A percentile compares a stretch with the other conserved stretches of the same genome.
These are phyloP conservation scores for Ustilago lituana DNA, from an alignment of 1,284 basidiomycete genomes.

Conservation along the genomic window DNA sequence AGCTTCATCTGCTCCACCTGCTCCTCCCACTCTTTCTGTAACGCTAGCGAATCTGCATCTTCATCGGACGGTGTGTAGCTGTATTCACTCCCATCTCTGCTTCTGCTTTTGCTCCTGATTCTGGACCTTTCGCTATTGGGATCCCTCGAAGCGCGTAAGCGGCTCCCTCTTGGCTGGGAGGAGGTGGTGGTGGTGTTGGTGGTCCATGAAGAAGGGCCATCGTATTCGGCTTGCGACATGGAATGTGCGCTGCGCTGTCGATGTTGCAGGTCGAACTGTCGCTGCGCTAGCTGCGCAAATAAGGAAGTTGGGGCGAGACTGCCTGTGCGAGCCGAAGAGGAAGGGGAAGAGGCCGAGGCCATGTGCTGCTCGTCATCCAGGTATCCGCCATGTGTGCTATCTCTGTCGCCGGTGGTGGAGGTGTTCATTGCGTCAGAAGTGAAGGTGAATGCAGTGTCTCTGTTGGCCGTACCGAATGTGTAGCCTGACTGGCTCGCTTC, in stretches of 20 bases:
- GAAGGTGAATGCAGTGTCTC: not conserved
- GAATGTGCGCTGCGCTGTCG: not conserved
- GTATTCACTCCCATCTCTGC: not conserved
- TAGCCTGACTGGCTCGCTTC: not conserved
- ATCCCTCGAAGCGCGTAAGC: too few relatives aligned
- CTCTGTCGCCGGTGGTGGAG: too few relatives aligned
- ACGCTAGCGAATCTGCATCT: slow-evolving; percentile 2
- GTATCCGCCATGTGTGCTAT: slow-evolving; percentile 3
- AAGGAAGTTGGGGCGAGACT: slow-evolving; percentile 8
- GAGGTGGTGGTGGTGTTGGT: too few relatives aligned
- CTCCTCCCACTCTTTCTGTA: slow-evolving; percentile 52
- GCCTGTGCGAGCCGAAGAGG: not conserved
- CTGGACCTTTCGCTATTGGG: too few relatives aligned
- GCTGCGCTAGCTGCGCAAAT: slow-evolving; percentile 14
- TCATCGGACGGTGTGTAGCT: not conserved
- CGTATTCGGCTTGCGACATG: slow-evolving; percentile 14
- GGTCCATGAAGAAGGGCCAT: slow-evolving; percentile 7
- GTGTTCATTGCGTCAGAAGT: not conserved
- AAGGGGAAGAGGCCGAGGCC: not conserved
- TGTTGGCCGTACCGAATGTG: not conserved
- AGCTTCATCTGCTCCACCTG: slow-evolving; percentile 44
- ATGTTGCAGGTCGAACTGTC: slow-evolving; percentile 7
- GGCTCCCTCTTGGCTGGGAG: too few relatives aligned
- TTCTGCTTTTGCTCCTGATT: too few relatives aligned
- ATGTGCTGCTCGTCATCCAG: slow-evolving; percentile 24